These are phyloP conservation scores for Lactarius quietus DNA, from an alignment of 768 basidiomycete genomes.

Conservation along the genomic window DNA sequence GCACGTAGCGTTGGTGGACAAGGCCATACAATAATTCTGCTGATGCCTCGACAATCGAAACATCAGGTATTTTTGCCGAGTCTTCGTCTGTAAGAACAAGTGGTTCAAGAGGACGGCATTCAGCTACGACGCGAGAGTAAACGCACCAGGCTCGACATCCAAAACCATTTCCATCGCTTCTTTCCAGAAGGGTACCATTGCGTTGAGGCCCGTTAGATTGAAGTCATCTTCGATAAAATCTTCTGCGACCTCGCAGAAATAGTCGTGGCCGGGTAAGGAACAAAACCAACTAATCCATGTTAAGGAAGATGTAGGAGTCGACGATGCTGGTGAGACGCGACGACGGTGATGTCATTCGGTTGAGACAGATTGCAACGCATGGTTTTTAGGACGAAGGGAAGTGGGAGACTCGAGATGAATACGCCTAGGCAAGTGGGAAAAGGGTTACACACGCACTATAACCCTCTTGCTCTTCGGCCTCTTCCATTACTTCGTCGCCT, in stretches of 20 bases:
- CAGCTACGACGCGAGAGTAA: constrained; percentile 15
- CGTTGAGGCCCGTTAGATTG: constrained; percentile 94
- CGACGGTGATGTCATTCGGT: constrained; percentile 2
- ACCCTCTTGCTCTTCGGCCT: constrained; percentile 59
- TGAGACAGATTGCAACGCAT: background rate
- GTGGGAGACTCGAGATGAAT: constrained; percentile 11
- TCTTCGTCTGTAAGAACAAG: constrained; percentile 69
- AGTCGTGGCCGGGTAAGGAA: constrained; percentile 92
- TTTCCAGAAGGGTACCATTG: constrained; percentile 99
- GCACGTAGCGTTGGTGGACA: constrained; percentile 95
- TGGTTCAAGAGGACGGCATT: constrained; percentile 25
- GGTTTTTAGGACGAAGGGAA: constrained; percentile 5
- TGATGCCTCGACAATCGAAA: constrained; percentile 96
- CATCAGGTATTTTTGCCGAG: constrained; percentile 93
- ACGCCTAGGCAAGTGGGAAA: constrained; percentile 16
- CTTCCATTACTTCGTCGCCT: constrained; percentile 79
- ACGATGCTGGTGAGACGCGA: constrained; percentile 55
- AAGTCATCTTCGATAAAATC: constrained; percentile 99
- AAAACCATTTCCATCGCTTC: constrained; percentile 99
- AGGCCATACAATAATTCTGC: constrained; percentile 97
- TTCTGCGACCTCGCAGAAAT: constrained; percentile 96
- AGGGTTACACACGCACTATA: constrained; percentile 59
- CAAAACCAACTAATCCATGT: constrained; percentile 99
- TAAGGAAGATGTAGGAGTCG: constrained; percentile 84
- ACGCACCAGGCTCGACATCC: constrained; percentile 96